Base-by-base conservation (phyloP, 2,329 filamentous ascomycete species). In the Aspergillus thermomutatus region DNA sequence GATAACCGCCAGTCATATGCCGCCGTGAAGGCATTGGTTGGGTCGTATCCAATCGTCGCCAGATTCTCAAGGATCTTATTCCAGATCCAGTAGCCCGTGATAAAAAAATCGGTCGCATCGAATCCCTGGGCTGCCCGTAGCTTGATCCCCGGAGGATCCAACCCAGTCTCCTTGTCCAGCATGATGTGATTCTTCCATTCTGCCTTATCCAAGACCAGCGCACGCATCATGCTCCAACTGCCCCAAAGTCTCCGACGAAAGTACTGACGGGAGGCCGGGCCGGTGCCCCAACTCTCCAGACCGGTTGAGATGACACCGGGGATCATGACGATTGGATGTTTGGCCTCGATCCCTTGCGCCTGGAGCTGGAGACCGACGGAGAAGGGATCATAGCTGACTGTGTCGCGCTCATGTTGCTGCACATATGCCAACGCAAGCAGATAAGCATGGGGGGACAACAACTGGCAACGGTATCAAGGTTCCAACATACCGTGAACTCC, bases 201-300 rank as follows among this genome's bases (percentile, higher is more conserved):
- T 27, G 95, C 87, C 75, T 97, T 97, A 73, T 97, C 94, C 67
- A 96, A 77, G 1, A 99, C 91, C 62, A 99, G 77, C 0, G 94
- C 93, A 50, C 89, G 85, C 92, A 99, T 97, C 94, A 99, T 99
- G 62, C 86, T 96, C 94, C 95, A 99, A 65, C 91, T 96, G 4
- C 94, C 94, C 94, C 94, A 99, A 50, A 99, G 78, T 53, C 94
- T 83, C 77, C 95, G 96, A 60, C 94, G 83, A 74, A 99, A 99
- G 75, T 97, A 99, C 57, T 88, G 89, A 37, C 91, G 84, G 7
- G 92, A 96, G 45, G 82, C 80, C 69, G 92, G 90, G 51, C 89
- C 87, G 0, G 94, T 97, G 3, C 93, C 91, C 94, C 94, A 99
- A 49, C 91, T 96, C 75, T 99, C 94, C 25, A 99, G 83, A 1